phyloP scores from a whole-genome alignment of 2,329 filamentous ascomycete genomes.

The Phoma sp. region DNA sequence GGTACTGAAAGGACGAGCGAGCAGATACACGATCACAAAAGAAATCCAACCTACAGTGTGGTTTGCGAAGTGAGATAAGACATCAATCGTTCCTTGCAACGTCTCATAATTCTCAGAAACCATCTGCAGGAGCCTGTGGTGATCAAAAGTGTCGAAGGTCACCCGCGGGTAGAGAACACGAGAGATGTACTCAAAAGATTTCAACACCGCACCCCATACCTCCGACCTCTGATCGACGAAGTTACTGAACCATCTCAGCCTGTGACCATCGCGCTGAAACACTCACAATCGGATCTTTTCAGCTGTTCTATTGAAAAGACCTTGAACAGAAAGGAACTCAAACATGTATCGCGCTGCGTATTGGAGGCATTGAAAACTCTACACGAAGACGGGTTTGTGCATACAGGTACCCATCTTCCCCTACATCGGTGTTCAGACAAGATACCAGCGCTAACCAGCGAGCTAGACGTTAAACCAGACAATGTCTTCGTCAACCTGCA shows the following conservation, averaged over 20 bases:
- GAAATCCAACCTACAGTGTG: slow-evolving; percentile 26
- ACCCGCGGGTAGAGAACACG: slow-evolving; percentile 35
- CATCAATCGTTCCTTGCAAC: neutral
- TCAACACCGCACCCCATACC: slow-evolving; percentile 27
- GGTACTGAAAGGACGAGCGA: slow-evolving; percentile 18
- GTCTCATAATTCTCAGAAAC: neutral
- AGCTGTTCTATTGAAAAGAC: slow-evolving; percentile 15
- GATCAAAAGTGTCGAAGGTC: slow-evolving; percentile 31
- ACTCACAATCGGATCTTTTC: slow-evolving; percentile 7
- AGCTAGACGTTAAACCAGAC: slow-evolving; percentile 43
- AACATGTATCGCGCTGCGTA: slow-evolving; percentile 22
- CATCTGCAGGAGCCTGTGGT: slow-evolving; percentile 19
- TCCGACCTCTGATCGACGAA: slow-evolving; percentile 38
- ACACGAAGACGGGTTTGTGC: slow-evolving; percentile 36
- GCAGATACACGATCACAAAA: slow-evolving; percentile 25
- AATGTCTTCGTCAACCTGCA: slow-evolving; percentile 48
- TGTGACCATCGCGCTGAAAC: slow-evolving; percentile 28
- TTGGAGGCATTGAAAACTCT: slow-evolving; percentile 32
- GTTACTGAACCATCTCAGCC: slow-evolving; percentile 30
- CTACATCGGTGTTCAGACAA: neutral
- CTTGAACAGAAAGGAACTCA: slow-evolving; percentile 28
- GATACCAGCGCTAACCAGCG: neutral
- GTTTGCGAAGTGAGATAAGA: slow-evolving; percentile 25
- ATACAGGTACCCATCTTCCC: slow-evolving; percentile 23
- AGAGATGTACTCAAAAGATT: slow-evolving; percentile 33